Base-by-base conservation (phyloP, 2,329 filamentous ascomycete species). In the Plenodomus tracheiphilus region DNA sequence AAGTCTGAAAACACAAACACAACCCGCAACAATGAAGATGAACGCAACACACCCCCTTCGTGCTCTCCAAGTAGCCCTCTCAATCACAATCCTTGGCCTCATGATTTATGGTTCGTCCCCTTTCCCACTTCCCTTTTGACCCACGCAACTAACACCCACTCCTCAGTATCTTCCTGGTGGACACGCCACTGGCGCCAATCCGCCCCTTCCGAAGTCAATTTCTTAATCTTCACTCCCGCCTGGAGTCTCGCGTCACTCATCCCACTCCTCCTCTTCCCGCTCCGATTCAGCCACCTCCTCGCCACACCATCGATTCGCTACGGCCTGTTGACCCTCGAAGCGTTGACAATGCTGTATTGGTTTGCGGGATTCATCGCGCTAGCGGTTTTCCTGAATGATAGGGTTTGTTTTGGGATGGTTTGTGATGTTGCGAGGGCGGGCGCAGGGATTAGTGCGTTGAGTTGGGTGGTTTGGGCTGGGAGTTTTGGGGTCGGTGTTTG, bases 311-410 rank as follows among this genome's bases (percentile, higher is more conserved):
- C 85, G 61, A 84, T 90, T 70, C 81, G 80, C 43, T 56, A 60
- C 39, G 64, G 54, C 0, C 82, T 91, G 15, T 76, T 92, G 16
- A 85, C 64, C 1, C 78, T 89, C 25, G 88, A 95, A 64, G 78
- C 77, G 39, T 58, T 94, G 19, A 94, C 89, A 9, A 86, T 87
- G 75, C 79, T 95, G 47, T 95, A 95, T 77, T 96, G 91, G 91
- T 94, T 97, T 66, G 86, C 87, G 0, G 91, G 90, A 6, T 88
- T 91, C 62, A 85, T 95, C 58, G 89, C 90, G 0, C 73, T 92
- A 10, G 90, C 87, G 0, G 86, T 85, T 17, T 78, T 79, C 46
- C 73, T 91, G 48, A 81, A 82, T 44, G 78, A 81, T 15, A 75
- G 82, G 0, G 72, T 80, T 47, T 85, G 84, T 65, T 77, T 75